Evolutionary conservation across 1,284 basidiomycete genomes (phyloP).

Genomic region (Malassezia equina): DNA sequence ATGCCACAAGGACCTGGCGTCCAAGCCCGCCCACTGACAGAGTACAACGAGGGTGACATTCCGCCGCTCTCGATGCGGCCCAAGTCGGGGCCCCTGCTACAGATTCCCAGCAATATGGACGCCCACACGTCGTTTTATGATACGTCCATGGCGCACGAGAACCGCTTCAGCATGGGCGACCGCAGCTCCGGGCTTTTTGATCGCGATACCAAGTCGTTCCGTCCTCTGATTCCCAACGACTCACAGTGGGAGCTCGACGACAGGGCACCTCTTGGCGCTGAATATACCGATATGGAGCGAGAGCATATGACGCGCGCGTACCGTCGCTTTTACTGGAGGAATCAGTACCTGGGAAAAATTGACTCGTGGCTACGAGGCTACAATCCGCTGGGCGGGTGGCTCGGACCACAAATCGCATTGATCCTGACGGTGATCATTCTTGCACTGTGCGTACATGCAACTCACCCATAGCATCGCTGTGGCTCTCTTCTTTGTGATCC

Average conservation of each 20-base stretch:
- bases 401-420: slow-evolving; percentile 6
- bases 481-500: slow-evolving; percentile 12
- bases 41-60: not conserved
- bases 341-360: not conserved
- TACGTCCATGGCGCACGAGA: not conserved
- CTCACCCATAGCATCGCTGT: slow-evolving; percentile 6
- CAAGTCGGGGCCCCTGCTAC: slow-evolving; percentile 3
- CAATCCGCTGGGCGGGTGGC: slow-evolving; percentile 1
- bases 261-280: slow-evolving; percentile 10
- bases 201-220: not conserved
- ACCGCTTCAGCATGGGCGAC: not conserved
- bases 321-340: not conserved
- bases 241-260: slow-evolving; percentile 5
- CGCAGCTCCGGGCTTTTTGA: not conserved
- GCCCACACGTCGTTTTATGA: not conserved
- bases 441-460: not conserved
- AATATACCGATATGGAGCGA: slow-evolving; percentile 8
- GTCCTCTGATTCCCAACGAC: not conserved
- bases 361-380: slow-evolving; percentile 9
- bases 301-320: slow-evolving; percentile 12
- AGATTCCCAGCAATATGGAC: not conserved
- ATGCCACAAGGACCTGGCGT: not conserved
- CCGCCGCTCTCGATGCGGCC: not conserved
- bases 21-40: not conserved
- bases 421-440: slow-evolving; percentile 3